Percentiles rank a stretch among this genome's conserved stretches.
Evolutionary conservation across 352 stramenopile genomes (phyloP).

Genomic region (Saprolegnia diclina): DNA sequence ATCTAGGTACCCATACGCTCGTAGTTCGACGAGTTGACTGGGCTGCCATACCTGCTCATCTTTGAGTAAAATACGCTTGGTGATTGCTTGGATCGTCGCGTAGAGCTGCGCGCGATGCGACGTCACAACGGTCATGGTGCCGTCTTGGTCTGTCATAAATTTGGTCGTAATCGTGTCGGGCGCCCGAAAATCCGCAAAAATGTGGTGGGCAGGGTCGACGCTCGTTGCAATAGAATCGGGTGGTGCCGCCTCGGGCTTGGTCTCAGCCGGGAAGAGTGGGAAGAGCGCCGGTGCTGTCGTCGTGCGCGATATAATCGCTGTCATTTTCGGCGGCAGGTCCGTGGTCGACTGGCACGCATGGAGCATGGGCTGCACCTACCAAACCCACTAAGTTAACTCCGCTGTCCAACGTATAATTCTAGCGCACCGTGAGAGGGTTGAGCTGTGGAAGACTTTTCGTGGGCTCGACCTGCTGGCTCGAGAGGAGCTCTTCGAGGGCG

Average conservation of each 20-base stretch:
- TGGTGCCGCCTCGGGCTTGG: not conserved
- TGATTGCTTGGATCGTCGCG: slow-evolving; percentile 57
- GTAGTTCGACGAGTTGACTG: not conserved
- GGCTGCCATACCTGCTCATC: slow-evolving; percentile 48
- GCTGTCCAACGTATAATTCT: not conserved
- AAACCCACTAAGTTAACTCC: no score
- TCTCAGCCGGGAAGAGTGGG: not conserved
- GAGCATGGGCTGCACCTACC: not conserved
- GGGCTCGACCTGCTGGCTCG: not conserved
- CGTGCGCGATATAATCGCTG: not conserved
- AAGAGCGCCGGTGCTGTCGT: slow-evolving; percentile 12
- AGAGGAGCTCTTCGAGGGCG: slow-evolving; percentile 4
- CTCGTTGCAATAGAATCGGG: not conserved
- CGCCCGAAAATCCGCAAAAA: not conserved
- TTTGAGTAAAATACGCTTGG: slow-evolving; percentile 36
- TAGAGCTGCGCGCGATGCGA: slow-evolving; percentile 59
- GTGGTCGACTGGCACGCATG: not conserved
- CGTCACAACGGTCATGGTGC: slow-evolving; percentile 32
- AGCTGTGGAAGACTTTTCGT: not conserved
- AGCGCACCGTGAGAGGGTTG: not conserved
- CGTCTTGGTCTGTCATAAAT: slow-evolving; percentile 23
- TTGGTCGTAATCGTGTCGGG: slow-evolving; percentile 3
- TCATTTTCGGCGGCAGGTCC: not conserved
- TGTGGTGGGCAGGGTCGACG: not conserved
- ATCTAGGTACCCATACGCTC: slow-evolving; percentile 33